Conservation (phyloP, 768 basidiomycete genomes). For the Pleurotus pulmonarius region DNA sequence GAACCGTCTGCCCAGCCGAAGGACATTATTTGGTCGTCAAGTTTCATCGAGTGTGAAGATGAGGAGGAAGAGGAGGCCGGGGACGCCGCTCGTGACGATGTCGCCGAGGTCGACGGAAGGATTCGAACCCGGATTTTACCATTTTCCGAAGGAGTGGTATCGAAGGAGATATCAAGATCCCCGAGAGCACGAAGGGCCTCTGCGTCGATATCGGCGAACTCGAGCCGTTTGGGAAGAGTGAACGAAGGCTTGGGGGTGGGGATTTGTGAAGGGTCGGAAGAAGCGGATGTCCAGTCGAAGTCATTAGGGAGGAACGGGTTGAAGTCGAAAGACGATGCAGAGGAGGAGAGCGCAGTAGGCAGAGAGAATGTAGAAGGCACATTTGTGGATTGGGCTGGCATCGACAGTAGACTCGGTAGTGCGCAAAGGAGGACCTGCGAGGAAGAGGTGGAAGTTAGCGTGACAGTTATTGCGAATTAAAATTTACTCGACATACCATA, state of each 20-base stretch:
- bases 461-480: conserved; percentile 10
- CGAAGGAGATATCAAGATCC: conserved; percentile 71
- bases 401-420: conserved; percentile 68
- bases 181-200: conserved; percentile 45
- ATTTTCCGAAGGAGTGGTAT: conserved; percentile 57
- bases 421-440: conserved; percentile 75
- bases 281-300: conserved; percentile 48
- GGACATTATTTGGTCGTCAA: neutral
- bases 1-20: no score
- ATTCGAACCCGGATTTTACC: conserved; percentile 75
- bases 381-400: conserved; percentile 49
- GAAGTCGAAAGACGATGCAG: conserved; percentile 41
- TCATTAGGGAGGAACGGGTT: conserved; percentile 46
- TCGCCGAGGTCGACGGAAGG: conserved; percentile 49
- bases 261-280: conserved; percentile 9
- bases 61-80: conserved; percentile 14
- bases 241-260: conserved; percentile 26
- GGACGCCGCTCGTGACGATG: conserved; percentile 35
- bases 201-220: conserved; percentile 53
- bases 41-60: conserved; percentile 12
- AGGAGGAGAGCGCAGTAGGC: conserved; percentile 41
- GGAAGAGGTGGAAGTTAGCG: conserved; percentile 5
- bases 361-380: conserved; percentile 55
- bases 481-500: conserved; percentile 50
- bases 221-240: conserved; percentile 39